phyloP scores from a whole-genome alignment of 1,139 yeast species.

The Pichia kudriavzevii region DNA sequence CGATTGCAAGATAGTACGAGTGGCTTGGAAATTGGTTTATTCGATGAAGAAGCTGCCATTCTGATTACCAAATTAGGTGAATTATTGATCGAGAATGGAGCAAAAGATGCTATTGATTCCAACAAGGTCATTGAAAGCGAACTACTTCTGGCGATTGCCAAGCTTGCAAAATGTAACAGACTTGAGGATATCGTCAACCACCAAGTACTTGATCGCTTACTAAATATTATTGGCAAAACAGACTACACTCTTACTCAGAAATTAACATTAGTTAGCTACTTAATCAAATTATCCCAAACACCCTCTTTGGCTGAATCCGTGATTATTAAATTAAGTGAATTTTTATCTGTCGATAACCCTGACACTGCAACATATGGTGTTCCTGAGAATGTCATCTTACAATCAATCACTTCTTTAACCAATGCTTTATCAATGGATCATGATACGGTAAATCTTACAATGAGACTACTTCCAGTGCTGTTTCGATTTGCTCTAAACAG shows the following conservation, averaged over 20 bases:
- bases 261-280: constrained; percentile 7
- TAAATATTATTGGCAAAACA: constrained; percentile 1
- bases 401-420: constrained; percentile 25
- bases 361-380: constrained; percentile 1
- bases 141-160: constrained; percentile 8
- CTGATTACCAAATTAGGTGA: constrained; percentile 11
- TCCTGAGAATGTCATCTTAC: constrained; percentile 17
- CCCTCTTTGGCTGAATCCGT: constrained; percentile 33
- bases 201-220: constrained; percentile 8
- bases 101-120: constrained; percentile 4
- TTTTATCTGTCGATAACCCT: constrained; percentile 6
- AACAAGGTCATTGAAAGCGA: constrained; percentile 11
- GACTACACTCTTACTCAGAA: constrained; percentile 1
- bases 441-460: constrained; percentile 21
- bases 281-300: constrained; percentile 10
- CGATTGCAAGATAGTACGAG: constrained; percentile 1
- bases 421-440: constrained; percentile 17
- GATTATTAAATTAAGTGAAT: constrained; percentile 41
- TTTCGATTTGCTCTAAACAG: constrained; percentile 15
- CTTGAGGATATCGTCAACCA: constrained; percentile 11
- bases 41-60: constrained; percentile 12
- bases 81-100: constrained; percentile 9
- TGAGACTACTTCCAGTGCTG: constrained; percentile 24
- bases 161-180: constrained; percentile 8
- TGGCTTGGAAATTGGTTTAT: constrained; percentile 10